Base-by-base conservation (phyloP, 2,329 filamentous ascomycete species). In the Fusarium algeriense region DNA sequence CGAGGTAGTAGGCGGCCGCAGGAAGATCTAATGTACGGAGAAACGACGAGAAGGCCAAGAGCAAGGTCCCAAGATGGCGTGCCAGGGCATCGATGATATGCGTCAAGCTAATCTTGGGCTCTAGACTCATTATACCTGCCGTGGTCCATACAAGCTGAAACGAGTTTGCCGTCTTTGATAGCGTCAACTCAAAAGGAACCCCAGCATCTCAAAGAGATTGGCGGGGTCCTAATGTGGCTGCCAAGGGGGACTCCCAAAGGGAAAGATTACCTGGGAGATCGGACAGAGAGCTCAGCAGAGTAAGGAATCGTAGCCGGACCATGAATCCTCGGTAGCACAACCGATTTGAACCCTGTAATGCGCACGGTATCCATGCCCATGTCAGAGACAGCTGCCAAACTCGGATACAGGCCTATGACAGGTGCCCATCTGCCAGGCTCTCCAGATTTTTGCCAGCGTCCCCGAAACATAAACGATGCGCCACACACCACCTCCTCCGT, bases 401-500 rank as follows among this genome's bases (percentile, higher is more conserved):
- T 50, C 48, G 54, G 50, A 50, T 34, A 32, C 59, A 32, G 53
- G 49, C 38, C 60, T 40, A 60, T 55, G 23, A 45, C 38, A 62
- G 20, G 28, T 38, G 52, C 19, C 26, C 32, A 50, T 46, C 34
- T 49, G n/a, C 37, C 26, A 54, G n/a, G 32, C 62, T 63, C 44
- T 59, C 50, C 57, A 57, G 59, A 46, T 61, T 55, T 58, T 48
- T 54, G 30, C 63, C 52, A 38, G 40, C 53, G 50, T 49, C 37
- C 48, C 48, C 52, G 35, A 54, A 61, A 46, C 56, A 53, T 48
- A 64, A 67, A 62, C 62, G 49, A 73, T 66, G 52, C 48, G 64
- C 62, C 67, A 67, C 59, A 69, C 55, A 63, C 66, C 54, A 63
- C 64, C 54, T 68, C 55, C 64, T 68, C 46, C 56, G 67, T 74